These are phyloP conservation scores for Pestalotiopsis sp. DNA, from an alignment of 2,329 filamentous ascomycete genomes.

Conservation along the genomic window DNA sequence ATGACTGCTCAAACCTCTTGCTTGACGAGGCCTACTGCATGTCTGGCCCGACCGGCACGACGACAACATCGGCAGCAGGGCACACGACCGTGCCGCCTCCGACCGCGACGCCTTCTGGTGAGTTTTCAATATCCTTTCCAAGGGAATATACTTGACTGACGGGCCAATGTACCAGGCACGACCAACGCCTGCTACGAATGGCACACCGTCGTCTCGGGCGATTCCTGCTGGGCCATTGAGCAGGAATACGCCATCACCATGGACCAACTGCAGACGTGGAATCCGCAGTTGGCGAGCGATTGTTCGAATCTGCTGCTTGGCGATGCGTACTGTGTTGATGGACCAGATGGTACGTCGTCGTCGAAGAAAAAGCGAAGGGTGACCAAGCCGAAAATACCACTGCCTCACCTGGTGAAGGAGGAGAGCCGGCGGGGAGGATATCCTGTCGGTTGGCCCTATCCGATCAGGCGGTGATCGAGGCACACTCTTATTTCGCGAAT, in stretches of 20 bases:
- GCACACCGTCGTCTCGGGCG: background rate
- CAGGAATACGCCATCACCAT: background rate
- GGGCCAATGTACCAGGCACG: background rate
- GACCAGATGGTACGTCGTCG: background rate
- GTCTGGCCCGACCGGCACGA: background rate
- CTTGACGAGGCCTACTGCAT: constrained; percentile 2
- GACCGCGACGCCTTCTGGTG: background rate
- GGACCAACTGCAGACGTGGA: background rate
- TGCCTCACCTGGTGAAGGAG: background rate
- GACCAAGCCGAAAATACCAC: background rate
- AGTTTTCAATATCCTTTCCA: background rate
- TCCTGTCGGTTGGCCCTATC: background rate
- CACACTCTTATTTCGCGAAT: background rate
- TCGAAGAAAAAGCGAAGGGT: background rate
- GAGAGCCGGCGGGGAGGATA: background rate
- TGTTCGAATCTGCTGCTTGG: background rate
- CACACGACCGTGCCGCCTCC: background rate
- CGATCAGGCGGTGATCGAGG: background rate
- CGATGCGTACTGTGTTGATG: background rate
- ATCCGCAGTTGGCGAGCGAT: background rate
- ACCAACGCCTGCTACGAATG: background rate
- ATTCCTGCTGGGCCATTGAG: background rate
- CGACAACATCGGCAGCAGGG: background rate
- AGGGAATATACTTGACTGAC: background rate
- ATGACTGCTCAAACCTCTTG: background rate